A percentile compares a stretch with the other conserved stretches of the same genome.
These are phyloP conservation scores for Colletotrichum sp. DNA, from an alignment of 2,329 filamentous ascomycete species.

Conservation along the genomic window DNA sequence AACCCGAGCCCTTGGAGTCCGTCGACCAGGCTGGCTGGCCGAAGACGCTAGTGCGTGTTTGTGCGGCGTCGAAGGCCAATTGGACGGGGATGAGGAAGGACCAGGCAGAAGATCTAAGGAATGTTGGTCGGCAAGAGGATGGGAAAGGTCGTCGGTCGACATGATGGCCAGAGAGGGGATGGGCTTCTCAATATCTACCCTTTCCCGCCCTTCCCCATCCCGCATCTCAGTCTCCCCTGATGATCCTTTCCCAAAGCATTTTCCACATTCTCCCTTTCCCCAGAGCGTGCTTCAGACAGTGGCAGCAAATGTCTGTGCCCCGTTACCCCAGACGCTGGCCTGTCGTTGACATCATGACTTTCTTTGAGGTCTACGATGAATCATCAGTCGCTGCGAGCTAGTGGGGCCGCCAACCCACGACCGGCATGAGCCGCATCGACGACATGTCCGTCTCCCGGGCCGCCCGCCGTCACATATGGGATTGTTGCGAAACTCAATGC, in stretches of 20 bases:
- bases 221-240: neutral
- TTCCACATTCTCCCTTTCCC: neutral
- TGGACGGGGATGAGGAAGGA: neutral
- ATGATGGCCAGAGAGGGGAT: fast-evolving
- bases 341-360: constrained; percentile 18
- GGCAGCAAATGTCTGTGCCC: neutral
- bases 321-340: neutral
- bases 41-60: neutral
- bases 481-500: neutral
- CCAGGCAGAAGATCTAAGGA: neutral
- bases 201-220: neutral
- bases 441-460: neutral
- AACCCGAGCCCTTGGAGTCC: neutral
- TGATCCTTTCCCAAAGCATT: neutral
- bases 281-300: neutral
- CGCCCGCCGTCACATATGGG: neutral
- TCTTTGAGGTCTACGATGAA: neutral
- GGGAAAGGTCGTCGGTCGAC: fast-evolving
- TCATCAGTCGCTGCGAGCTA: constrained; percentile 3
- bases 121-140: neutral
- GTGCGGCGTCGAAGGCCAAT: neutral
- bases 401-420: neutral
- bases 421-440: neutral
- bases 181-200: neutral
- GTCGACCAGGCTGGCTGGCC: neutral